Evolutionary conservation across 495 filamentous ascomycete genomes (phyloP), one percentile per base, ranked within the genome.

Genomic region (Pseudevernia furfuracea): DNA sequence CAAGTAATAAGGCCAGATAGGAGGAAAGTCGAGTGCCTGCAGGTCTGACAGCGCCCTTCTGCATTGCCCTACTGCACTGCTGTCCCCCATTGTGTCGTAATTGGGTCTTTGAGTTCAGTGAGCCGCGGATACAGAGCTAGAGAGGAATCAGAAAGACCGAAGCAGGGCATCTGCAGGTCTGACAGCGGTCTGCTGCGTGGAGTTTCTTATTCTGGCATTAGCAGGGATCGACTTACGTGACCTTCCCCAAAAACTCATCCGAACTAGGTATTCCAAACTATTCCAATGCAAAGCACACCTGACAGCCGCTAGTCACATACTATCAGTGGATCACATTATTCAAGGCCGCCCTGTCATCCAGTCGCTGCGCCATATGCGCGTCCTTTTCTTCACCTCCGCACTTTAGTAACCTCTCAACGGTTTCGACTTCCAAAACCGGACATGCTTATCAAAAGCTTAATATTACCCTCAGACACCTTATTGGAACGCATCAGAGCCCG

Each of bases 131-230:
- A 4, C 30, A 52, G 25, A 23, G 10, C 23, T 2, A 25, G 46
- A 49, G 8, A 49, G 46, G 25, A 52, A 30, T 23, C 48, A 17
- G 25, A 52, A 52, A 17, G 0, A 2, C 6, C 1, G 34, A 55
- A 21, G 14, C 52, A 21, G 52, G 49, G 21, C 30, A 44, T 34
- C 52, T 63, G 61, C 61, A 58, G 1, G 52, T 44, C 39, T 63
- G 61, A 58, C 61, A 63, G 61, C 61, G 61, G 61, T 34, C 30
- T 21, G 52, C 30, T 55, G 52, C 52, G 0, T 55, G 52, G 28
- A 34, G 52, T 55, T 55, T 32, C 52, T 30, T 55, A 21, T 32
- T n/a, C 17, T 11, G 30, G 52, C 17, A 3, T 3, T 34, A 34
- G 30, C 21, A 8, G 6, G 52, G 30, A 21, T 19, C 14, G 30